Percentiles rank a stretch among this genome's conserved stretches.
These are phyloP conservation scores for Alternaria sp. DNA, from an alignment of 2,329 filamentous ascomycete species.

Conservation along the genomic window DNA sequence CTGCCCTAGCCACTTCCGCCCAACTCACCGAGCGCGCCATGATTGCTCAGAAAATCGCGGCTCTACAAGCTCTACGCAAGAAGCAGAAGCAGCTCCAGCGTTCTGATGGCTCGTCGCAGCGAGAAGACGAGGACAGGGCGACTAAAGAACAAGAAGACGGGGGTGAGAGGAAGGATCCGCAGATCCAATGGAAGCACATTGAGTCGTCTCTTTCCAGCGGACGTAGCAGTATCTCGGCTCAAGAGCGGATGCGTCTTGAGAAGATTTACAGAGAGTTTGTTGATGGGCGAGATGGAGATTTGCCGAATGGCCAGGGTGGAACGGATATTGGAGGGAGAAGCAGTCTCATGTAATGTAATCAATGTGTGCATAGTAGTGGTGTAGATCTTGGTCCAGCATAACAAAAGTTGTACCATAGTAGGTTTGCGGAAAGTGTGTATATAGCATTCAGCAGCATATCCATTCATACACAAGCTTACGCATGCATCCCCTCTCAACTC, in stretches of 20 bases:
- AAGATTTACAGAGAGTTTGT: constrained; percentile 94
- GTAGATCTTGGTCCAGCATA: not conserved
- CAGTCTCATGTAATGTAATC: constrained; percentile 95
- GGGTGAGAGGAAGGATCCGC: constrained; percentile 67
- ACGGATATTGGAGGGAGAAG: constrained; percentile 91
- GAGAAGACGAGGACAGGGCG: constrained; percentile 18
- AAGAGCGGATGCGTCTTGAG: constrained; percentile 76
- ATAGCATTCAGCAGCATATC: not conserved
- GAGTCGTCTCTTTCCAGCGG: constrained; percentile 77
- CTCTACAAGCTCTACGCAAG: constrained; percentile 74
- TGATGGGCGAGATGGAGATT: constrained; percentile 88
- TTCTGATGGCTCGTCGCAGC: constrained; percentile 18
- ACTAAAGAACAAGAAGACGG: constrained; percentile 42
- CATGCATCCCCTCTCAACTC: not conserved
- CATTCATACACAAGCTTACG: not conserved
- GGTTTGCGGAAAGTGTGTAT: not conserved
- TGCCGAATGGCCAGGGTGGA: constrained; percentile 89
- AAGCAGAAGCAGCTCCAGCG: constrained; percentile 61
- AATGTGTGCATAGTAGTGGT: not conserved
- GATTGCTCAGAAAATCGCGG: constrained; percentile 80
- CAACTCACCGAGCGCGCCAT: constrained; percentile 76
- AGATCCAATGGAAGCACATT: constrained; percentile 85
- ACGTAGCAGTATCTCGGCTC: constrained; percentile 78
- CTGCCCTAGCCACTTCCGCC: constrained; percentile 54
- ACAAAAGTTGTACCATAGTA: not conserved